Evolutionary conservation across 352 stramenopile genomes (phyloP), one percentile per base, ranked within the genome.

Genomic region (Thraustochytrium sp.): DNA sequence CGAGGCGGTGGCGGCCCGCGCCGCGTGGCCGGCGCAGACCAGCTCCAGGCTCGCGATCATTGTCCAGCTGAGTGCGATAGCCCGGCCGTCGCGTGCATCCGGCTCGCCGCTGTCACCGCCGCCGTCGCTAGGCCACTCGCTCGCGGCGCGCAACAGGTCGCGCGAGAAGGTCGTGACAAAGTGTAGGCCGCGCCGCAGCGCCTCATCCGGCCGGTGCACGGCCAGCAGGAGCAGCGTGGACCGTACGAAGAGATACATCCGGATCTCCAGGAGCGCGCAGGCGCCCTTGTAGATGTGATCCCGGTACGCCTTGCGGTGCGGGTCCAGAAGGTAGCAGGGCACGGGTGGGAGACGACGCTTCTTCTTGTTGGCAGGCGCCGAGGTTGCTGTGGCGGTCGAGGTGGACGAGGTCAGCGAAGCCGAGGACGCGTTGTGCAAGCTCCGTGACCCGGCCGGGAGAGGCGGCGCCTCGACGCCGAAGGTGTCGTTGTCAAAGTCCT

Each of bases 201-300:
- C 68, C 51, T 80, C 68, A 44, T 80, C 68, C 21, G 48, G 8
- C 9, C 68, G 68, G n/a, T 53, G n/a, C 2, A 80, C 40, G 11
- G 68, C 40, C 16, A 80, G 53, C 21, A 80, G 68, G 1, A 80
- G 13, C 26, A 80, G 68, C 37, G 68, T 63, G 9, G 68, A 80
- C 23, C 68, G 68, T 42, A 80, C 53, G 31, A 80, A 80, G 18
- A 80, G 53, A 34, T 80, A 80, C 26, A 80, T 42, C 4, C 53
- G 48, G 34, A 80, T 64, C 34, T 80, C 68, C 18, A 80, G 38
- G 18, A 80, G 42, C 23, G 68, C 76, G 3, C 42, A 18, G 23
- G 68, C 68, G 42, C 68, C 63, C 51, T 80, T 80, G 51, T 80
- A 80, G 42, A 80, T 80, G 9, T 80, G 68, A 26, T 80, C 68